These are phyloP conservation scores for Colletotrichum endophyticum DNA, from an alignment of 2,329 filamentous ascomycete genomes.

Conservation along the genomic window DNA sequence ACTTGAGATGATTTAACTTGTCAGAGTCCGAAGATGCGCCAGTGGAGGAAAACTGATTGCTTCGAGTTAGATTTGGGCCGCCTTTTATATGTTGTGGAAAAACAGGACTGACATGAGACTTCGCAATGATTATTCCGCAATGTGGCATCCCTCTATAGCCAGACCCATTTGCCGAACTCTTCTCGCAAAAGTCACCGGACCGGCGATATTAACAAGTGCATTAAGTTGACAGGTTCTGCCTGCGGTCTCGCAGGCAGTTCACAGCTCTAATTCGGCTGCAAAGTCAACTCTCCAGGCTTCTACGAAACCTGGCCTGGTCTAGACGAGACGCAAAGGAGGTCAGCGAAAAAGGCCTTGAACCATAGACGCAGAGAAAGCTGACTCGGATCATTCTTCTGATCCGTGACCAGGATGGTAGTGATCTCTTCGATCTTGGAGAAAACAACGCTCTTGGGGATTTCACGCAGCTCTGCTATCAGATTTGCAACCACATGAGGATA, in stretches of 20 bases:
- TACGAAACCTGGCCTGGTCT: not conserved
- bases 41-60: not conserved
- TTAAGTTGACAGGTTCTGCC: too few species aligned
- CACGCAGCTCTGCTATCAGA: accelerated
- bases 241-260: not conserved
- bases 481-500: not conserved
- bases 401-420: accelerated
- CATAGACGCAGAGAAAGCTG: not conserved
- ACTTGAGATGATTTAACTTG: accelerated
- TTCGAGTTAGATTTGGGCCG: not conserved
- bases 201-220: not conserved
- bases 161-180: not conserved
- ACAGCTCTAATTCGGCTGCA: not conserved
- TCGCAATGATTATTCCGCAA: not conserved
- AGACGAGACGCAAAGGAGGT: not conserved
- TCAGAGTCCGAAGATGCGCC: not conserved
- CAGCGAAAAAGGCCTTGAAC: not conserved
- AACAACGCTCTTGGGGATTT: not conserved
- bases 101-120: not conserved
- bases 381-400: accelerated
- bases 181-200: not conserved
- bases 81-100: not conserved
- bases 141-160: not conserved
- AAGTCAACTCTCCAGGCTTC: accelerated
- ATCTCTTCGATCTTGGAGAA: not conserved